These are phyloP conservation scores for Schrenkiella parvula DNA, from an alignment of 345 rosid species.

Conservation along the genomic window DNA sequence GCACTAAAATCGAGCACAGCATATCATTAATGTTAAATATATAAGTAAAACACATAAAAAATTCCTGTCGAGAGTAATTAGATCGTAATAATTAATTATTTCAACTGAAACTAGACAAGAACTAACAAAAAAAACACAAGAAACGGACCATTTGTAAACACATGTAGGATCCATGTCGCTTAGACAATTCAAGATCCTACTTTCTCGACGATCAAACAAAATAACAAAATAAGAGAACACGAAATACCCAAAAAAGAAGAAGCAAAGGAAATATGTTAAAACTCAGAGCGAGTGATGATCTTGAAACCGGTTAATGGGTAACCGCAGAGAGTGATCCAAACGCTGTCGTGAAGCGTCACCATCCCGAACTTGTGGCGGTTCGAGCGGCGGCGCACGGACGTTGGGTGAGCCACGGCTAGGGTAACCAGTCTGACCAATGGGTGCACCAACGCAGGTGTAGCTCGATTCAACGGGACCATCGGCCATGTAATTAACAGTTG, in stretches of 20 bases:
- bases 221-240: conserved; percentile 12
- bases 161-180: conserved; percentile 26
- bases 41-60: background rate
- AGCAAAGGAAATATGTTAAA: conserved; percentile 6
- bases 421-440: conserved; percentile 44
- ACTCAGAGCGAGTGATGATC: conserved; percentile 36
- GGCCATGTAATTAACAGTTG: conserved; percentile 35
- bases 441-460: conserved; percentile 83
- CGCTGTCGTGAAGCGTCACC: conserved; percentile 45
- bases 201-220: background rate
- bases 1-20: background rate
- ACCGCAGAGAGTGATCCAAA: conserved; percentile 40
- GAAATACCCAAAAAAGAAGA: conserved; percentile 1
- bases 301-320: conserved; percentile 61
- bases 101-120: background rate
- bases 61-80: background rate
- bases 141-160: conserved; percentile 8
- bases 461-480: conserved; percentile 28
- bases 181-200: conserved; percentile 32
- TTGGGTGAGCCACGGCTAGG: conserved; percentile 28
- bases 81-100: background rate
- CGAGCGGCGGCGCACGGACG: conserved; percentile 33
- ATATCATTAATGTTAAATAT: background rate
- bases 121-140: background rate
- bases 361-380: conserved; percentile 44